Conservation (phyloP, 305 asterid species). For the Fraxinus floribunda region DNA sequence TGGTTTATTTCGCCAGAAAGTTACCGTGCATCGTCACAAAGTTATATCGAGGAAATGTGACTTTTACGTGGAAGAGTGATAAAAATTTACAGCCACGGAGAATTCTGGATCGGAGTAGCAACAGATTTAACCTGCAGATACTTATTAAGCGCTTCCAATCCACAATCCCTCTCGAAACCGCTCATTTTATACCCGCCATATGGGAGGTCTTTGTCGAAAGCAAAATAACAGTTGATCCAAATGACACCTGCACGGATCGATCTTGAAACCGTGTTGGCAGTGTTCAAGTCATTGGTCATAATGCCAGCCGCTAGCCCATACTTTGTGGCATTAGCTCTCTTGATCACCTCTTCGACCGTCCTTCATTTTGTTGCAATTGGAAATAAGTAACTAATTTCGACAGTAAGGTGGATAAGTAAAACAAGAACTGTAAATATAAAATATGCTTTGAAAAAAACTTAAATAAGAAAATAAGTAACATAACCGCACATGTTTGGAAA, state of each 20-base stretch:
- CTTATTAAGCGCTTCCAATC: conserved; percentile 46
- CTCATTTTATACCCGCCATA: conserved; percentile 73
- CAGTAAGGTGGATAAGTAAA: not conserved
- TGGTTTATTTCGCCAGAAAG: not conserved
- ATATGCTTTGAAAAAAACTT: no score
- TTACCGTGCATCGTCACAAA: not conserved
- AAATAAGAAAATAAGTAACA: not conserved
- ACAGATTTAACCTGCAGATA: conserved; percentile 55
- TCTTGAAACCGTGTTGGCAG: conserved; percentile 65
- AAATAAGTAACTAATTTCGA: not conserved
- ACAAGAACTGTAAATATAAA: no score
- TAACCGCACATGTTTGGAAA: not conserved
- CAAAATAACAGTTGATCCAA: conserved; percentile 64
- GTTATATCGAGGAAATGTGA: not conserved
- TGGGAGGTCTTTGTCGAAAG: conserved; percentile 45
- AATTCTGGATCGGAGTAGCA: conserved; percentile 53
- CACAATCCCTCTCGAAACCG: conserved; percentile 63
- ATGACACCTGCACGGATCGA: conserved; percentile 62
- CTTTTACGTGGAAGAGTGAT: not conserved
- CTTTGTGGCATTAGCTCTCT: conserved; percentile 56
- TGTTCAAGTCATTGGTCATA: conserved; percentile 63
- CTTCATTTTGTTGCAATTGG: conserved; percentile 22
- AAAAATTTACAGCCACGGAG: conserved; percentile 57
- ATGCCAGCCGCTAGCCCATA: conserved; percentile 77
- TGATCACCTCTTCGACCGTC: conserved; percentile 64